Evolutionary conservation across 306 rosid species (phyloP), one percentile per base, ranked within the genome.

Genomic region (Castanospermum australe): DNA sequence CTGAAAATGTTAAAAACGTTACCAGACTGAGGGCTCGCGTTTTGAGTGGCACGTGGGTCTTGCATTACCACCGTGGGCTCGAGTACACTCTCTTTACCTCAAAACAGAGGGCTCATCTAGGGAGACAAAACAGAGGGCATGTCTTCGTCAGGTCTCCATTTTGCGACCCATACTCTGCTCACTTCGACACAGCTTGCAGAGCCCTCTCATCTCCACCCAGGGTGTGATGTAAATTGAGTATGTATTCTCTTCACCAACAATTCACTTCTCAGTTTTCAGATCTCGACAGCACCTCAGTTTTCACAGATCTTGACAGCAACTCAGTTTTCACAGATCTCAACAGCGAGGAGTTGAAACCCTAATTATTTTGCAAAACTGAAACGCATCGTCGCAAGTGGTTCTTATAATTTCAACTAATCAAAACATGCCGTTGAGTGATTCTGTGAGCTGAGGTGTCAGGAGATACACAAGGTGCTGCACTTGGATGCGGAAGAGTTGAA

Each of bases 251-350:
- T 17, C 28, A 51, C 38, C 63, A 76, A 50, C 15, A 65, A 17
- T 20, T 64, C 28, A 0, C 35, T 17, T 42, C 11, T 5, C 62
- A 30, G 36, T 71, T 60, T 24, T 60, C 44, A 36, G 55, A 79
- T 79, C 73, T 36, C 14, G 4, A 45, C 59, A 57, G 14, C 51
- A 57, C 54, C 67, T 41, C 52, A 57, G 10, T 45, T 69, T 77
- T 32, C 77, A 69, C 45, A 70, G 42, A 57, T 59, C 77, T 47
- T n/a, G n/a, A n/a, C n/a, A 57, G 14, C 51, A 57, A 67, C 67
- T 41, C 52, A 57, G 10, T 45, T 69, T 77, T 32, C 77, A 69
- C 45, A 70, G 42, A 57, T 59, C 77, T 47, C 54, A 70, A 45
- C 39, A 15, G 60, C 21, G 68, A 67, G 72, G 41, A 17, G 65